phyloP scores from a whole-genome alignment of 2,329 filamentous ascomycete genomes.

The Cordyceps cateniannulata region DNA sequence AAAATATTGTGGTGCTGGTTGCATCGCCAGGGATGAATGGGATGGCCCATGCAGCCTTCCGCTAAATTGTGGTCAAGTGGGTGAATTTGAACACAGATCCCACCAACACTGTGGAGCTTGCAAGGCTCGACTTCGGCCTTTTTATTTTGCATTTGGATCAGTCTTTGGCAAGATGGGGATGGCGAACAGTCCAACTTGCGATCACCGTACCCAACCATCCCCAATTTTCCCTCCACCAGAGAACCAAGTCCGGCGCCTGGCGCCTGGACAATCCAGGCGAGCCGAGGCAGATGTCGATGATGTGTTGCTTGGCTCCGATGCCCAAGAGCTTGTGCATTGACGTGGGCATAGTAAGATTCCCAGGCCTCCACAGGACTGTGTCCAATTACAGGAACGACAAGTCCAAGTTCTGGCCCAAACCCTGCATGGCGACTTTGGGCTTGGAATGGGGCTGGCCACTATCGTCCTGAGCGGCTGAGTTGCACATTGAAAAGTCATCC shows the following conservation, averaged over 20 bases:
- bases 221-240: background rate
- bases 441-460: background rate
- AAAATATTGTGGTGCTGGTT: background rate
- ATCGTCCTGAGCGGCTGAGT: background rate
- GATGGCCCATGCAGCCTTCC: background rate
- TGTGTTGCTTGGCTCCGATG: background rate
- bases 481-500: background rate
- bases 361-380: background rate
- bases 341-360: background rate
- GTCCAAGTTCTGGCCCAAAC: background rate
- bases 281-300: conserved; percentile 1
- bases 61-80: background rate
- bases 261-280: background rate
- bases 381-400: background rate
- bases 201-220: conserved; percentile 2
- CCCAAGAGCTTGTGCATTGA: background rate
- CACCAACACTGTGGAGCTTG: conserved; percentile 4
- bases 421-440: too few species aligned
- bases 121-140: conserved; percentile 14
- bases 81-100: background rate
- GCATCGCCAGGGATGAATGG: background rate
- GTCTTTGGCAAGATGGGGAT: background rate
- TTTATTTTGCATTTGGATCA: conserved; percentile 4
- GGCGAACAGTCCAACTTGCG: background rate
- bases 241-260: background rate